Conservation (phyloP, 129 eudicot species). For the Escallonia herrerae region DNA sequence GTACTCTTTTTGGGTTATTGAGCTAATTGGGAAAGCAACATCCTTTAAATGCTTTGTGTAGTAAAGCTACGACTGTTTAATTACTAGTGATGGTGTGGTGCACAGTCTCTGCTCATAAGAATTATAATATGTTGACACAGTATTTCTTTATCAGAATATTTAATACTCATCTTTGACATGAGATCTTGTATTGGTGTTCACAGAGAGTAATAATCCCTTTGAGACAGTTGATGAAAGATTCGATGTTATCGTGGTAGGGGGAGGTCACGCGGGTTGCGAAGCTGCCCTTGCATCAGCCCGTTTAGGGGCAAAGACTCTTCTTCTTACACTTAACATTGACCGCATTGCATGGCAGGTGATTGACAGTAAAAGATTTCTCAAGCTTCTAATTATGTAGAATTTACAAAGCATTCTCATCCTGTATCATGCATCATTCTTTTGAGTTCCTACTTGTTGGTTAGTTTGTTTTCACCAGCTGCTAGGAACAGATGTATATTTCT, state of each 20-base stretch:
- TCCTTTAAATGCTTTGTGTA: no score
- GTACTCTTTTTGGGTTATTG: no score
- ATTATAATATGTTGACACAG: no score
- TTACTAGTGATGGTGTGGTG: no score
- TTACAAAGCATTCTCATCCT: neutral
- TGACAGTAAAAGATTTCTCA: neutral
- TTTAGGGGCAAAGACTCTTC: conserved; percentile 90
- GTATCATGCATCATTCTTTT: neutral
- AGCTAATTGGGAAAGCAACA: no score
- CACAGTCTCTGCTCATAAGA: no score
- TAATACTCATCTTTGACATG: no score
- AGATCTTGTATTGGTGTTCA: neutral
- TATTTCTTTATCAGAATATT: no score
- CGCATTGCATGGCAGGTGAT: conserved; percentile 99
- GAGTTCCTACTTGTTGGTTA: neutral
- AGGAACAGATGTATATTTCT: neutral
- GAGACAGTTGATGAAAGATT: conserved; percentile 55
- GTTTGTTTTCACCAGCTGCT: neutral
- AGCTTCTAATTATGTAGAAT: neutral
- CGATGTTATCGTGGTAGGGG: conserved; percentile 95
- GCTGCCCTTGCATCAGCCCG: conserved; percentile 99
- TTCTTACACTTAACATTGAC: conserved; percentile 88
- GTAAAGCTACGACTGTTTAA: no score
- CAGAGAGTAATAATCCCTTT: conserved; percentile 19
- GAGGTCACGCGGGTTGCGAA: conserved; percentile 99